Evolutionary conservation across 2,329 filamentous ascomycete genomes (phyloP), one percentile per base, ranked within the genome.

Genomic region (Fusarium armeniacum): DNA sequence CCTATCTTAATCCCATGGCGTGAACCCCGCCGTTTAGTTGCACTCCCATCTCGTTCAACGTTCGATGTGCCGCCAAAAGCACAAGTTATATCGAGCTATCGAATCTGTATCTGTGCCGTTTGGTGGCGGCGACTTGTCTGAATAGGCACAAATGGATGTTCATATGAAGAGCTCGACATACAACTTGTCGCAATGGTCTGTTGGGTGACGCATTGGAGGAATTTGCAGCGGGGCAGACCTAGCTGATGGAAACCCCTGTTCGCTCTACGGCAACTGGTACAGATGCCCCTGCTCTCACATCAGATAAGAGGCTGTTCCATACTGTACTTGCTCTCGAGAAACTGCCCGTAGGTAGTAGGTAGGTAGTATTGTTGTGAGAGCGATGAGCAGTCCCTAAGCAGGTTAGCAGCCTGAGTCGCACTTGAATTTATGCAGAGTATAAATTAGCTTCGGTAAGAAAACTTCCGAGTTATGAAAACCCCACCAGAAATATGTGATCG

Each of bases 11-110:
- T 41, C 22, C 22, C 36, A 61, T 51, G 35, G 49, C 32, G 36
- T 43, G 47, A 58, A 64, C 59, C 69, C 69, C 65, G 45, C 65
- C 44, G 41, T 67, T 60, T 72, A 51, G 18, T 38, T n/a, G 18
- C 45, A 60, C 33, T 71, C 38, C 69, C 57, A 58, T 52, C 46
- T 59, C 53, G 45, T 65, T 41, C 55, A 71, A 66, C 61, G 67
- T 65, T 43, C 43, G 26, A 68, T 49, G 45, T 64, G 67, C 58
- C 51, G 51, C 47, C 62, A 56, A 62, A 51, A 46, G 32, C 35
- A 20, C 36, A 30, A 38, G 56, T 63, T 55, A 57, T 49, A 40
- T 59, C 58, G 66, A 69, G 40, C 67, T 58, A 63, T 69, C 58
- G 68, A 61, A 51, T 26, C 20, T 40, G 49, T 47, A 13, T 35